Conservation (phyloP, 1,139 yeast genomes). For the Geotrichum macrosporum region DNA sequence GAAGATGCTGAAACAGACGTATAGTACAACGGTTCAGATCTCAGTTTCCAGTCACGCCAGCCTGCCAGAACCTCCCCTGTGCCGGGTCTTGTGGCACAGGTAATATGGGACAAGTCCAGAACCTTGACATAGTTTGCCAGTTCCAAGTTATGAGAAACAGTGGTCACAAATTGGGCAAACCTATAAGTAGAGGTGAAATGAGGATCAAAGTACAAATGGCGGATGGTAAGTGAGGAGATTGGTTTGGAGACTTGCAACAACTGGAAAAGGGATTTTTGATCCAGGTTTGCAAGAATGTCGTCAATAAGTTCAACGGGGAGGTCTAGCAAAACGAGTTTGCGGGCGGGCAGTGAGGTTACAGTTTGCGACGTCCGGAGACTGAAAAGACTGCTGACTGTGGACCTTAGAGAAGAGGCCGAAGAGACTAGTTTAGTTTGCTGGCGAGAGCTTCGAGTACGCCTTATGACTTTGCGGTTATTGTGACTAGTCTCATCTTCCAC, state of each 20-base stretch:
- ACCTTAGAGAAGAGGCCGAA: conserved; percentile 4
- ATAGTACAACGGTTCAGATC: conserved; percentile 60
- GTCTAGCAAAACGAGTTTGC: conserved; percentile 10
- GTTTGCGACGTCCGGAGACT: not conserved
- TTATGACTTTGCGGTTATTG: not conserved
- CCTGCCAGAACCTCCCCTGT: conserved; percentile 46
- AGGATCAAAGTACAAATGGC: conserved; percentile 48
- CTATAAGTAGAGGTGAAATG: conserved; percentile 65
- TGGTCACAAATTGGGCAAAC: conserved; percentile 70
- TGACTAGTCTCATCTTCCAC: conserved; percentile 1
- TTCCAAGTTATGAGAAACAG: conserved; percentile 50
- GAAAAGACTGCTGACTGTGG: conserved; percentile 5
- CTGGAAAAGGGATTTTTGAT: conserved; percentile 21
- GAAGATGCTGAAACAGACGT: not conserved
- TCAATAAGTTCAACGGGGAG: conserved; percentile 27
- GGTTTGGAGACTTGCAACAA: conserved; percentile 22
- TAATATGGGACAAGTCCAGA: conserved; percentile 53
- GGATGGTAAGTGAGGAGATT: conserved; percentile 16
- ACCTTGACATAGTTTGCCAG: conserved; percentile 54
- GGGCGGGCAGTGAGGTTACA: not conserved
- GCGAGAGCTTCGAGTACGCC: conserved; percentile 1
- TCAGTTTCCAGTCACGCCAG: conserved; percentile 86
- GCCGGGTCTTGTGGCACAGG: conserved; percentile 40
- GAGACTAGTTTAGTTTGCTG: conserved; percentile 1
- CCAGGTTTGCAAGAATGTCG: conserved; percentile 21